Evolutionary conservation across 352 stramenopile genomes (phyloP), one percentile per base, ranked within the genome.

Genomic region (Pythium aristosporum): DNA sequence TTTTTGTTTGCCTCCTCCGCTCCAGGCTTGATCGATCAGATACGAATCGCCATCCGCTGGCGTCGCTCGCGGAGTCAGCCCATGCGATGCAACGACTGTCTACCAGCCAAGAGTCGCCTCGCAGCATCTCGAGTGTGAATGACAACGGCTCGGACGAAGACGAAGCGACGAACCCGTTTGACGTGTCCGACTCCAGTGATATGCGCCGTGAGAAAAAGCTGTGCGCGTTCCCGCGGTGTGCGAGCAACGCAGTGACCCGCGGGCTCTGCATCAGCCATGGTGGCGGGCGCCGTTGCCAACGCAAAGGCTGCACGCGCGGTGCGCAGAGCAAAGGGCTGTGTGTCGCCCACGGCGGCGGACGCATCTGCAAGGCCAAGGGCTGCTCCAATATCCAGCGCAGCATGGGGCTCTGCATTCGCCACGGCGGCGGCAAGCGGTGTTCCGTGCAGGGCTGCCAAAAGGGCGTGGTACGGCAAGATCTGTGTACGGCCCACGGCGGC

Each of bases 301-400:
- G 81, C 41, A 91, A 92, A 52, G 86, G 82, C 25, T 95, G 86
- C 67, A 93, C 84, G 25, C 82, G 86, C 57, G 77, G 86, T 11
- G 87, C 80, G 11, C 87, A 91, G 75, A 91, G 83, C 66, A 91
- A 92, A 48, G 87, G 87, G 0, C 70, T 95, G 10, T 95, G 87
- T n/a, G 84, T 92, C 15, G 85, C 87, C 7, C 87, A 95, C 54
- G 87, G 87, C 13, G 87, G 86, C 20, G 87, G 87, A 0, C 84
- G 87, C 37, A 89, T 95, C 60, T 95, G 87, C 65, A 82, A 79
- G 53, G 79, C 82, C 11, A 79, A 85, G 12, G 87, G 87, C 11
- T 92, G 87, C 62, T 89, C 82, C 25, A 93, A 94, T 61, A 95
- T 92, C 64, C 87, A 92, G 65, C 86, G 87, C 58, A 94, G 82